Base-by-base conservation (phyloP, 2,329 filamentous ascomycete species). In the Aureobasidium sp. region DNA sequence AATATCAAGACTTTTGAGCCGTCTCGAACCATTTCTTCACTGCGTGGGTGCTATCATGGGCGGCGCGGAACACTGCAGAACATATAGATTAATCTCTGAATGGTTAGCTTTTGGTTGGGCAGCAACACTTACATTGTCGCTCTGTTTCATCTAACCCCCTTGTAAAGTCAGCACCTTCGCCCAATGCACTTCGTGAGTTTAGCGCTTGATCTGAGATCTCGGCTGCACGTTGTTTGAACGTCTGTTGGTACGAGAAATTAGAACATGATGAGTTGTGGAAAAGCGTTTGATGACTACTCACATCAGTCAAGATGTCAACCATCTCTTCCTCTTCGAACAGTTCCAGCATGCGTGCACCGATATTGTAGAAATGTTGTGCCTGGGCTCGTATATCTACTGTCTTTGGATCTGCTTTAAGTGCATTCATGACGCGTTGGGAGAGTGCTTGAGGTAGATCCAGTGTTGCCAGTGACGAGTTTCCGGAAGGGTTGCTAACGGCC, bases 141-240 rank as follows among this genome's bases (percentile, higher is more conserved):
- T 99, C 94, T 74, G 86, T 91, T 77, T 97, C 92, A 70, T 97
- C 94, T 61, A 99, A 74, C 0, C 92, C 91, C 34, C 89, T 81
- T 68, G 97, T 78, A 68, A 97, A 97, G 67, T 97, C 92, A 62
- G 86, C 86, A 2, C 86, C 79, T 53, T 85, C 83, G 3, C 68
- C 36, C 64, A 66, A 37, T 66, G 67, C 42, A 63, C 65, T 66
- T 10, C 87, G 85, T 3, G 88, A 88, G 75, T 96, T 96, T 67
- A 92, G 86, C 2, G 92, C 93, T 72, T 96, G 90, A 71, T 97
- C 84, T 6, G 89, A 89, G 55, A 97, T 90, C 65, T 95, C 90
- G 1, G 85, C 82, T 0, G 91, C 90, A 52, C 94, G 82, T 54
- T 84, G 81, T 66, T 92, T 90, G 75, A 95, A 97, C 0, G 90